phyloP scores from a whole-genome alignment of 257 asterid species.

The Solanum pimpinellifolium region DNA sequence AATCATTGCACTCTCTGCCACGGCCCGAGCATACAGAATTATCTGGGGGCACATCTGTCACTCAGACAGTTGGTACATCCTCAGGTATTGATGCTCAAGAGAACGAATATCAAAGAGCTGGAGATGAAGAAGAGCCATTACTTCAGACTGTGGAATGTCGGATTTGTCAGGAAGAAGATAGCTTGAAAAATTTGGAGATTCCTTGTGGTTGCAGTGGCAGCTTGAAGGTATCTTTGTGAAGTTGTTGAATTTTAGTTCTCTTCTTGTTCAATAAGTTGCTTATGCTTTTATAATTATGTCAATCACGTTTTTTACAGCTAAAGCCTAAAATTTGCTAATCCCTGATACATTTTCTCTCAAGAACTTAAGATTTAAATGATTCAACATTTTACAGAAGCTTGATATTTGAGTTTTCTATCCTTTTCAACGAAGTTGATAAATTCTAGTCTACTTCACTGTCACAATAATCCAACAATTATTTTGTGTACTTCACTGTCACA shows the following conservation, averaged over 20 bases:
- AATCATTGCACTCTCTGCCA: conserved; percentile 10
- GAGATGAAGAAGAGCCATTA: conserved; percentile 28
- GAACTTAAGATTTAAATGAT: neutral
- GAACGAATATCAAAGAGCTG: neutral
- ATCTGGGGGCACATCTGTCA: conserved; percentile 5
- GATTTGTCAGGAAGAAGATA: conserved; percentile 46
- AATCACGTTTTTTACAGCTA: neutral
- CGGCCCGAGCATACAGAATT: conserved; percentile 6
- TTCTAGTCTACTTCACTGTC: neutral
- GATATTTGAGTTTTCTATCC: neutral
- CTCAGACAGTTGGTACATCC: conserved; percentile 7
- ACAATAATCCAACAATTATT: neutral
- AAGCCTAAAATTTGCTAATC: neutral
- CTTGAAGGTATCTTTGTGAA: conserved; percentile 23
- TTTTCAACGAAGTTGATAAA: neutral
- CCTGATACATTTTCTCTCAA: neutral
- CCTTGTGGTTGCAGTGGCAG: conserved; percentile 47
- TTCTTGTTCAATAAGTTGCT: neutral
- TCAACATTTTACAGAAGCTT: neutral
- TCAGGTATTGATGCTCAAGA: conserved; percentile 12
- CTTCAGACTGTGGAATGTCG: conserved; percentile 35
- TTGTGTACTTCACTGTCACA: too few species aligned
- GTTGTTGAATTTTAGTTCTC: neutral
- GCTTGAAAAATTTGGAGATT: conserved; percentile 20
- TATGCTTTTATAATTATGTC: neutral